Evolutionary conservation across 1,284 basidiomycete genomes (phyloP).

Genomic region (Boletus albobrunnescens): DNA sequence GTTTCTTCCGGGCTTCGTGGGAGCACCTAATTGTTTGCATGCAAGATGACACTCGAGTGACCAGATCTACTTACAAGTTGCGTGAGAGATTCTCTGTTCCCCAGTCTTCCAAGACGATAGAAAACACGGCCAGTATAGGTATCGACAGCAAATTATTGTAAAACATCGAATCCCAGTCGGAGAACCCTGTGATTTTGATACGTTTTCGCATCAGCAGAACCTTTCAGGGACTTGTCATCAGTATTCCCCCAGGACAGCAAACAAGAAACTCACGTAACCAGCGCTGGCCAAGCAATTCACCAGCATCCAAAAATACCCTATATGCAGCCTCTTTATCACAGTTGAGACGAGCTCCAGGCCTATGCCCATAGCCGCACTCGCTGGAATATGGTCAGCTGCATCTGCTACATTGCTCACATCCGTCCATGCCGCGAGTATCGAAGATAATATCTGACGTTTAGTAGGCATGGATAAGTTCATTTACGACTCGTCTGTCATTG

Average conservation of each 20-base stretch:
- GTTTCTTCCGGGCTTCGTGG: constrained; percentile 74
- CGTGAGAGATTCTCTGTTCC: constrained; percentile 67
- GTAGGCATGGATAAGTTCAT: not conserved
- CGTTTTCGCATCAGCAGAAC: constrained; percentile 94
- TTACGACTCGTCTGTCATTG: too few species aligned
- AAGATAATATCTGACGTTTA: constrained; percentile 75
- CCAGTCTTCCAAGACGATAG: constrained; percentile 91
- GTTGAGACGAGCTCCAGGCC: constrained; percentile 46
- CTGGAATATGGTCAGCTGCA: constrained; percentile 36
- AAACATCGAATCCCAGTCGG: constrained; percentile 99
- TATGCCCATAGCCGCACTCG: constrained; percentile 39
- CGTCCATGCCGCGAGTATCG: constrained; percentile 92
- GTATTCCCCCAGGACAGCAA: constrained; percentile 7
- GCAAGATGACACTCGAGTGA: constrained; percentile 1
- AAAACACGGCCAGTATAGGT: constrained; percentile 82
- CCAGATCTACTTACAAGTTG: constrained; percentile 74
- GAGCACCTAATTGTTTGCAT: constrained; percentile 2
- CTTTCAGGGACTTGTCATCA: constrained; percentile 37
- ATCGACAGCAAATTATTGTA: constrained; percentile 98
- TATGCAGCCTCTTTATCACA: constrained; percentile 59
- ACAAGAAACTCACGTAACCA: constrained; percentile 68
- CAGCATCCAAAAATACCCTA: constrained; percentile 97
- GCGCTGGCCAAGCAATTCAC: constrained; percentile 90
- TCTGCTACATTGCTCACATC: constrained; percentile 66
- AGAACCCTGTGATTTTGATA: constrained; percentile 97